These are phyloP conservation scores for Astrothelium subdiscretum DNA, from an alignment of 495 filamentous ascomycete genomes.

Conservation along the genomic window DNA sequence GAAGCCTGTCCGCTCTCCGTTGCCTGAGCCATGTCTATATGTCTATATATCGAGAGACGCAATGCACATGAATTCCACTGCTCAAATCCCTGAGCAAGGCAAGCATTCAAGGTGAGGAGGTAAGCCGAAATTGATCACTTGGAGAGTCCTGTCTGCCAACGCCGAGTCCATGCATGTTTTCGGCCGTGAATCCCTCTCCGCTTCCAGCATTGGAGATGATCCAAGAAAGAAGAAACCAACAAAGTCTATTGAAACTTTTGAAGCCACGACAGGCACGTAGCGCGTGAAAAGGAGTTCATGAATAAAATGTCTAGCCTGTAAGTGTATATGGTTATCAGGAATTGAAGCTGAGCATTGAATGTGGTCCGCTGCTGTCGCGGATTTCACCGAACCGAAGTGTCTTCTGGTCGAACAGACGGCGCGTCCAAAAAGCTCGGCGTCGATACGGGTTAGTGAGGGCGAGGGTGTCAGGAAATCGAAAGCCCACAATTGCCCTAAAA, in stretches of 20 bases:
- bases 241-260: not conserved
- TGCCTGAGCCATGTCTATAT: constrained; percentile 1
- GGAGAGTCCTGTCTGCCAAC: not conserved
- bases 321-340: not conserved
- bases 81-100: no score
- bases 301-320: not conserved
- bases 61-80: not conserved
- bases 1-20: not conserved
- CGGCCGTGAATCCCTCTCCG: not conserved
- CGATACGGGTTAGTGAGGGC: no score
- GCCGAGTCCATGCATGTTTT: not conserved
- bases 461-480: not conserved
- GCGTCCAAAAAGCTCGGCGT: not conserved
- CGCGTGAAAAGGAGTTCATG: not conserved
- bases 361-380: no score
- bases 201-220: not conserved
- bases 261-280: not conserved
- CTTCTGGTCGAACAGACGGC: not conserved
- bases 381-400: not conserved
- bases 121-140: no score
- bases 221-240: not conserved
- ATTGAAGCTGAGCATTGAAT: not conserved
- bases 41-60: not conserved
- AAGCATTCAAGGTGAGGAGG: no score
- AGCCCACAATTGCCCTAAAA: not conserved